Conservation (phyloP, 108 stramenopile species). For the Nannochloropsis salina region DNA sequence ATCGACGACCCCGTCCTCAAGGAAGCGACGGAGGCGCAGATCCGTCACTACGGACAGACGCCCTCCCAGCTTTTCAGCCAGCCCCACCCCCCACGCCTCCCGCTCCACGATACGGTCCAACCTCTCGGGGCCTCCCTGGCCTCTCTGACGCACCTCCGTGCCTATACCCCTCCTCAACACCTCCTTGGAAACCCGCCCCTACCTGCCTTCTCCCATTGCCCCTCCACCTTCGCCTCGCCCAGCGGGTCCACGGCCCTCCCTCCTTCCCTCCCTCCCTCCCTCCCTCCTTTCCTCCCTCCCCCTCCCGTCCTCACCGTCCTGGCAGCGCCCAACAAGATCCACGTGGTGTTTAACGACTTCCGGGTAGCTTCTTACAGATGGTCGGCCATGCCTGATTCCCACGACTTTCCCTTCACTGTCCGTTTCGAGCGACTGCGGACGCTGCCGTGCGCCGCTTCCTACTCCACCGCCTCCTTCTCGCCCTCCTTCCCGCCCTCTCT, state of each 20-base stretch:
- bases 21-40: constrained; percentile 81
- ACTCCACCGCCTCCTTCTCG: not conserved
- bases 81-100: constrained; percentile 56
- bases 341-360: not conserved
- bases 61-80: constrained; percentile 73
- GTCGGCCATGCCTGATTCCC: not conserved
- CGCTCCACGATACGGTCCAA: constrained; percentile 41
- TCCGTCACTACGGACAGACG: constrained; percentile 93
- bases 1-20: constrained; percentile 76
- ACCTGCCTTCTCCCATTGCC: constrained; percentile 27
- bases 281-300: not conserved
- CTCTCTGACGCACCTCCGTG: not conserved
- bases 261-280: not conserved
- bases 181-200: constrained; percentile 20
- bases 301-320: not conserved
- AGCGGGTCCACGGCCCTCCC: constrained; percentile 9
- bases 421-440: not conserved
- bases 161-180: not conserved
- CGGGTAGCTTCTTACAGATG: not conserved
- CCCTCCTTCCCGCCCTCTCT: not conserved
- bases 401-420: not conserved
- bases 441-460: not conserved
- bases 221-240: constrained; percentile 24
- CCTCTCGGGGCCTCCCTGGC: constrained; percentile 5
- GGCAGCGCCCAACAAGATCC: constrained; percentile 1